phyloP scores from a whole-genome alignment of 768 basidiomycete genomes.

The Trametes punicea region DNA sequence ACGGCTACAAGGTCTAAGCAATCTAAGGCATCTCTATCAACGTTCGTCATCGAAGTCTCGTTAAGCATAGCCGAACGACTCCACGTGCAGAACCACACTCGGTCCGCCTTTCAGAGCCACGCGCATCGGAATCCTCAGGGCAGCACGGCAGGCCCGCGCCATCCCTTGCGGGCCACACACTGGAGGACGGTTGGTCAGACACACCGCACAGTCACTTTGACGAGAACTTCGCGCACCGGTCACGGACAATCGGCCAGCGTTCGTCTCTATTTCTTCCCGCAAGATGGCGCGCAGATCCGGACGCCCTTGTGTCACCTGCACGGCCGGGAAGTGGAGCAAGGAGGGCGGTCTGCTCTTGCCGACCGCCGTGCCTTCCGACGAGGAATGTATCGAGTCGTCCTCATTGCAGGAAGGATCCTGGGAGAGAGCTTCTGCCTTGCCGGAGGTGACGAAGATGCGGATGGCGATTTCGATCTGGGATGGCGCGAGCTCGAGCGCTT shows the following conservation, averaged over 20 bases:
- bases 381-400: conserved; percentile 22
- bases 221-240: conserved; percentile 38
- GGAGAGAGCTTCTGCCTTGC: conserved; percentile 18
- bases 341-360: conserved; percentile 19
- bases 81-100: conserved; percentile 43
- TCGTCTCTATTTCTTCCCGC: conserved; percentile 34
- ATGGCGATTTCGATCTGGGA: conserved; percentile 35
- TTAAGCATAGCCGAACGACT: conserved; percentile 38
- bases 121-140: conserved; percentile 37
- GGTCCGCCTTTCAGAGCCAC: conserved; percentile 42
- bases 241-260: conserved; percentile 42
- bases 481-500: conserved; percentile 32
- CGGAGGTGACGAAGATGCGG: conserved; percentile 39
- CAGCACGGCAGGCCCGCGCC: conserved; percentile 36
- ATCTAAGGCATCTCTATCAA: no score
- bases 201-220: background rate
- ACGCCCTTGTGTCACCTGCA: conserved; percentile 36
- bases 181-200: conserved; percentile 21
- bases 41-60: no score
- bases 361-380: background rate
- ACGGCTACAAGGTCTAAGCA: no score
- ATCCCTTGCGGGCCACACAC: conserved; percentile 49
- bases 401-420: conserved; percentile 13
- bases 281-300: conserved; percentile 41
- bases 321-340: conserved; percentile 25